phyloP scores from a whole-genome alignment of 1,284 basidiomycete species.

The Meira nashicola region DNA sequence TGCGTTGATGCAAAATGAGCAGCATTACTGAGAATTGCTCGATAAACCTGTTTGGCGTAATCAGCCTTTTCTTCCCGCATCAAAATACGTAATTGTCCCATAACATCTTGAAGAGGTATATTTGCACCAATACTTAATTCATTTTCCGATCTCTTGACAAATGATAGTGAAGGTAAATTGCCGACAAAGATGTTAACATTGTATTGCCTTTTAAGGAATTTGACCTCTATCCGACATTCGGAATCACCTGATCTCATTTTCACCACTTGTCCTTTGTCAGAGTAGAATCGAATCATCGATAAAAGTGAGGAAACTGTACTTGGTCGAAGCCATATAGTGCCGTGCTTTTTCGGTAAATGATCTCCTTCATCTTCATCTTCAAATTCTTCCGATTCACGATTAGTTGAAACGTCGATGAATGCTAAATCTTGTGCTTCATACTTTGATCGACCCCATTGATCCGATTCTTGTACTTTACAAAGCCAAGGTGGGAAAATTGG shows the following conservation, averaged over 20 bases:
- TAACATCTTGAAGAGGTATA: conserved; percentile 35
- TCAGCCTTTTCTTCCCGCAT: conserved; percentile 23
- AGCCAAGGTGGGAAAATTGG: conserved; percentile 53
- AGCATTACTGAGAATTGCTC: conserved; percentile 33
- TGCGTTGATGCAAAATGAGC: conserved; percentile 52
- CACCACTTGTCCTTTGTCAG: conserved; percentile 12
- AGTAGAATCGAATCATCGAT: conserved; percentile 13
- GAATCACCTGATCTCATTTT: conserved; percentile 45
- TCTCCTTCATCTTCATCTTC: conserved; percentile 22
- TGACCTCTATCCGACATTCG: conserved; percentile 44
- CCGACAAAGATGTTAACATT: conserved; percentile 39
- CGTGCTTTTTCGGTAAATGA: conserved; percentile 10
- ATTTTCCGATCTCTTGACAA: neutral
- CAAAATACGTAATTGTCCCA: neutral
- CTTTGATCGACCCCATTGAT: neutral
- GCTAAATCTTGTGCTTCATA: conserved; percentile 37
- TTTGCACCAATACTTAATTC: conserved; percentile 22
- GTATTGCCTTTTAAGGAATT: conserved; percentile 37
- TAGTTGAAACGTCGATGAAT: conserved; percentile 26
- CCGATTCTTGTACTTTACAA: conserved; percentile 21
- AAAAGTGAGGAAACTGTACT: conserved; percentile 34
- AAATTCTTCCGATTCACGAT: neutral
- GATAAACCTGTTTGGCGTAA: conserved; percentile 24
- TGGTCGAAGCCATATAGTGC: conserved; percentile 40
- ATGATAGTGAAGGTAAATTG: neutral